phyloP scores from a whole-genome alignment of 2,329 filamentous ascomycete genomes.

The Sarocladium brachiariae region DNA sequence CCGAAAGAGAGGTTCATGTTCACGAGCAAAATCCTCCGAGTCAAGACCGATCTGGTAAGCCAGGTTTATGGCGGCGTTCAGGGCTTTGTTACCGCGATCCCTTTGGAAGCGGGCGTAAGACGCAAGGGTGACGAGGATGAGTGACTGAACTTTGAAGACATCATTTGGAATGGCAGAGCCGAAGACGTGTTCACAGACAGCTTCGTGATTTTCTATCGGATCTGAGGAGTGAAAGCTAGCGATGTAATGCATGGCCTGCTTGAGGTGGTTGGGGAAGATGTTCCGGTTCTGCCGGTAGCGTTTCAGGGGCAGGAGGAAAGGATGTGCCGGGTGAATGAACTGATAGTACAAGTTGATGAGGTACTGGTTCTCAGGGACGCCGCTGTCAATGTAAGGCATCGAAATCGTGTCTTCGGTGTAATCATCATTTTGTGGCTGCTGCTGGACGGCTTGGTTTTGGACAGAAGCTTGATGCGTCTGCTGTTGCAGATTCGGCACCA shows the following conservation, averaged over 20 bases:
- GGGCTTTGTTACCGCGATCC: slow-evolving; percentile 9
- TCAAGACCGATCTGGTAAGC: slow-evolving; percentile 9
- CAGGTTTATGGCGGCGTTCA: slow-evolving; percentile 10
- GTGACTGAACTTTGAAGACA: slow-evolving; percentile 11
- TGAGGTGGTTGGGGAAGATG: slow-evolving; percentile 5
- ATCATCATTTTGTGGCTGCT: not conserved
- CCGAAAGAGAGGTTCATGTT: slow-evolving; percentile 1
- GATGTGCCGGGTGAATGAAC: slow-evolving; percentile 11
- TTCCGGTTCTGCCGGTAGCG: slow-evolving; percentile 1
- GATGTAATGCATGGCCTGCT: slow-evolving; percentile 10
- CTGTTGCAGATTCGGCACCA: not conserved
- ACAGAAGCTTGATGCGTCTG: not conserved
- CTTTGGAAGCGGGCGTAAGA: slow-evolving; percentile 11
- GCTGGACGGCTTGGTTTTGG: not conserved
- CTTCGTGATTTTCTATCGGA: not conserved
- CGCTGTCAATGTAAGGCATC: slow-evolving; percentile 3
- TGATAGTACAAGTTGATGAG: slow-evolving; percentile 6
- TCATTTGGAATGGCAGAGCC: slow-evolving; percentile 4
- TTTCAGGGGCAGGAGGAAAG: slow-evolving; percentile 11
- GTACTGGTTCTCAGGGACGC: slow-evolving; percentile 1
- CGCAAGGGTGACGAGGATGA: slow-evolving; percentile 10
- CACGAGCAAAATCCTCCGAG: not conserved
- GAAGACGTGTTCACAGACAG: not conserved
- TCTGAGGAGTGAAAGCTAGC: slow-evolving; percentile 6
- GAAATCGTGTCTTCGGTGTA: not conserved